Percentiles rank a stretch among this genome's conserved stretches.
phyloP scores from a whole-genome alignment of 2,329 filamentous ascomycete species.

The Penicillium sp. region DNA sequence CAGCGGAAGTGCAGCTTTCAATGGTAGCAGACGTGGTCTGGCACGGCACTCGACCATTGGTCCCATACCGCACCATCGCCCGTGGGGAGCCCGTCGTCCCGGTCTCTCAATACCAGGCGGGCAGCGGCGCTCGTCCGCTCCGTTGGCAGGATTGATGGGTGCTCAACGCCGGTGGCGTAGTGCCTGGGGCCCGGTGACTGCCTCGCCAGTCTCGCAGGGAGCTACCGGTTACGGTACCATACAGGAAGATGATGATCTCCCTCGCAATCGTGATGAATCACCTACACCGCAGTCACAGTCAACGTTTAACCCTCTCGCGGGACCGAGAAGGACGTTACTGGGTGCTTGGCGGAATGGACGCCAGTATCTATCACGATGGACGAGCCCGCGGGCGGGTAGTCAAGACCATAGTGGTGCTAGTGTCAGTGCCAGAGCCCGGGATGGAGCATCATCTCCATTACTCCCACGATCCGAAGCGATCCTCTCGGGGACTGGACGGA shows the following conservation, averaged over 20 bases:
- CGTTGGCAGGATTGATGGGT: conserved; percentile 22
- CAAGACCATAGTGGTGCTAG: conserved; percentile 4
- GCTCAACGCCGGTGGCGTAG: conserved; percentile 24
- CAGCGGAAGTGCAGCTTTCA: conserved; percentile 24
- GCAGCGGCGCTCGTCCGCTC: conserved; percentile 31
- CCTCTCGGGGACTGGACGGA: conserved; percentile 6
- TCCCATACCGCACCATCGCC: conserved; percentile 19
- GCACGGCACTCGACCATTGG: conserved; percentile 28
- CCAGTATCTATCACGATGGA: conserved; percentile 29
- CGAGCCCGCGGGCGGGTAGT: conserved; percentile 24
- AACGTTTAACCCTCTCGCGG: conserved; percentile 25
- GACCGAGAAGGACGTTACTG: conserved; percentile 30
- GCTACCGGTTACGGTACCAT: conserved; percentile 31
- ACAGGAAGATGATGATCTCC: conserved; percentile 22
- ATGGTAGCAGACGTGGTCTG: conserved; percentile 20
- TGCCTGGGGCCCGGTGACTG: conserved; percentile 30
- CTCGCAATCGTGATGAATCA: background rate
- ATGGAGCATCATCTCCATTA: conserved; percentile 18
- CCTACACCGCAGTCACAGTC: conserved; percentile 1
- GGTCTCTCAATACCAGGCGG: conserved; percentile 14
- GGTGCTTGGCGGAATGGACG: conserved; percentile 30
- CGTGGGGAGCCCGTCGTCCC: conserved; percentile 27
- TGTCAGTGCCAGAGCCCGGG: background rate
- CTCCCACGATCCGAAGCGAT: conserved; percentile 11
- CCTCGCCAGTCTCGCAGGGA: conserved; percentile 28